Conservation (phyloP, 2,329 filamentous ascomycete genomes). For the Tolypocladium tropicale region DNA sequence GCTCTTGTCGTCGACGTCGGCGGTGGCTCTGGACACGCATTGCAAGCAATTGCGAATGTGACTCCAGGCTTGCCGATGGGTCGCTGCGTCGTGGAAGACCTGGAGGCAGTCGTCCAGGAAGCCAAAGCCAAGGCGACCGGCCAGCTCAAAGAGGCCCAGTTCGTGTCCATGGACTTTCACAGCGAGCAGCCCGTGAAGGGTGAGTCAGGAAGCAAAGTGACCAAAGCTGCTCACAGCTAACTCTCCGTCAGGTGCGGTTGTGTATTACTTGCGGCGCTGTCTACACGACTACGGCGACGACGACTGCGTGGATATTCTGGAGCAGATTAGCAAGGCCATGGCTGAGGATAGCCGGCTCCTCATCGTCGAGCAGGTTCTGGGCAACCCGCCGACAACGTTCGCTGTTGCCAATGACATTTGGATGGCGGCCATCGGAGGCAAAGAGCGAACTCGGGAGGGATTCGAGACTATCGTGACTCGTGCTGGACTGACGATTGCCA, state of each 20-base stretch:
- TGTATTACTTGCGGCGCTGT: conserved; percentile 25
- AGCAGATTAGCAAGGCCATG: conserved; percentile 17
- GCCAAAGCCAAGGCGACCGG: conserved; percentile 7
- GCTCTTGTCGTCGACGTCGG: conserved; percentile 9
- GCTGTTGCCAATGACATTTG: conserved; percentile 18
- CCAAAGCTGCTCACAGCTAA: background rate
- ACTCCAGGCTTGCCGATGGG: background rate
- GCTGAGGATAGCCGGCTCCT: conserved; percentile 20
- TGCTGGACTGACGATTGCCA: conserved; percentile 16
- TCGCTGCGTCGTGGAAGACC: conserved; percentile 7
- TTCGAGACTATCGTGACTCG: conserved; percentile 13
- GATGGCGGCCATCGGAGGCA: conserved; percentile 21
- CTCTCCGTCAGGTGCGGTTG: conserved; percentile 16
- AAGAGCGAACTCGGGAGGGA: conserved; percentile 17
- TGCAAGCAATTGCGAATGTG: conserved; percentile 7
- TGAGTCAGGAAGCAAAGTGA: too few species aligned
- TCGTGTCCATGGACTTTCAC: conserved; percentile 9
- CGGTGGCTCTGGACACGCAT: conserved; percentile 9
- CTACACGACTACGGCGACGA: conserved; percentile 27
- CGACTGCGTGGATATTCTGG: conserved; percentile 18
- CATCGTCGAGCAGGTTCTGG: conserved; percentile 20
- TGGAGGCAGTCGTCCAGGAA: conserved; percentile 9
- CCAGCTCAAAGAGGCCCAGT: background rate
- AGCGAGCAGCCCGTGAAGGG: conserved; percentile 9
- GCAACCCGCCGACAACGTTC: conserved; percentile 13